These are phyloP conservation scores for Beta macrorhiza DNA, from an alignment of 179 eudicot genomes.

Conservation along the genomic window DNA sequence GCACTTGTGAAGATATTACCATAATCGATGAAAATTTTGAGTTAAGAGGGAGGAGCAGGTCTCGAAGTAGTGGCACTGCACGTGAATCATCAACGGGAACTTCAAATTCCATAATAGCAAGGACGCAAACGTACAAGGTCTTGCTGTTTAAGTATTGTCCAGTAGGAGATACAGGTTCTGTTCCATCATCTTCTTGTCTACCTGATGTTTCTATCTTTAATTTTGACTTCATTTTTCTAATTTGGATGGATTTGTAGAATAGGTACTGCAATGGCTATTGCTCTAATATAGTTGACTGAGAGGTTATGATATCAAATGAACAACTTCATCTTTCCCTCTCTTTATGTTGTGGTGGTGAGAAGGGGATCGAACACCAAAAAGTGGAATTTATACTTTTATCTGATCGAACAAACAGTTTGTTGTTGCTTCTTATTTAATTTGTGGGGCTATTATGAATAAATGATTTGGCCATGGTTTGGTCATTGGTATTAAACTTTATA, in stretches of 20 bases:
- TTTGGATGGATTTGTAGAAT: too few relatives aligned
- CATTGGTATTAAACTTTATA: too few relatives aligned
- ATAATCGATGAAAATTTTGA: constrained; percentile 79
- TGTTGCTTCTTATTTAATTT: too few relatives aligned
- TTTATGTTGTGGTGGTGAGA: too few relatives aligned
- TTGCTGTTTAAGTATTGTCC: constrained; percentile 86
- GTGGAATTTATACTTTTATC: too few relatives aligned
- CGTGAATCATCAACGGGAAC: constrained; percentile 58
- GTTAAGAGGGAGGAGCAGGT: constrained; percentile 65
- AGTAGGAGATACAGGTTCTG: constrained; percentile 72
- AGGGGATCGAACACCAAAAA: too few relatives aligned
- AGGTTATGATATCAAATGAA: too few relatives aligned
- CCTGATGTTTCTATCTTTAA: constrained; percentile 20
- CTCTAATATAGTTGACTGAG: too few relatives aligned
- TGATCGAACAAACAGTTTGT: too few relatives aligned
- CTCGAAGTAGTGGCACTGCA: constrained; percentile 31
- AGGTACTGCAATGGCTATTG: not conserved
- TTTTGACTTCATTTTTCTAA: constrained; percentile 16
- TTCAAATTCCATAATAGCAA: constrained; percentile 52
- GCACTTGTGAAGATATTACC: constrained; percentile 35
- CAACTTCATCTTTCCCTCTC: too few relatives aligned
- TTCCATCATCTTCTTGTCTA: constrained; percentile 26
- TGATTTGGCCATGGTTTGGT: too few relatives aligned
- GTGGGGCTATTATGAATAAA: too few relatives aligned
- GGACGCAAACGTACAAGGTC: constrained; percentile 43